Evolutionary conservation across 192 early-diverging fungal species (phyloP).

Genomic region (Entomortierella parvispora): DNA sequence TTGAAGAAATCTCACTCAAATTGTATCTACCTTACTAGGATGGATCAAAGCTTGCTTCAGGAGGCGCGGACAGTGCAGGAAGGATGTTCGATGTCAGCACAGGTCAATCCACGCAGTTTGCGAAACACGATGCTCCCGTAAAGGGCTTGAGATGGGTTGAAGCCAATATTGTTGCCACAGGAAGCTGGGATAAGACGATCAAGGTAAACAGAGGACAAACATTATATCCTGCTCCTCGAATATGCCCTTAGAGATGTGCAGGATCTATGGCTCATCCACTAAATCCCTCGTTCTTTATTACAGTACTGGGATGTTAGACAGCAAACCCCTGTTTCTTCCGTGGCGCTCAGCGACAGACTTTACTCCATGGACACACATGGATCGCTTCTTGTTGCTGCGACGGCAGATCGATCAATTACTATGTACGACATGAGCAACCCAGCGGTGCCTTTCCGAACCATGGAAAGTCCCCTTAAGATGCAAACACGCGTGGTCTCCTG

Average conservation of each 20-base stretch:
- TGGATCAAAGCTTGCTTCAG: constrained; percentile 89
- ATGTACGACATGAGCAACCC: constrained; percentile 88
- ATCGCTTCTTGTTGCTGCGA: constrained; percentile 87
- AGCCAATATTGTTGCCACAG: constrained; percentile 83
- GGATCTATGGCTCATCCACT: neutral
- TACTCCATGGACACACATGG: constrained; percentile 89
- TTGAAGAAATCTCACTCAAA: neutral
- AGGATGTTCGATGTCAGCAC: constrained; percentile 86
- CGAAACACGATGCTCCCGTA: constrained; percentile 92
- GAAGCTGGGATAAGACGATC: constrained; percentile 95
- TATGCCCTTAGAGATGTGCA: neutral
- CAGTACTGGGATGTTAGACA: constrained; percentile 95
- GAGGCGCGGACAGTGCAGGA: constrained; percentile 91
- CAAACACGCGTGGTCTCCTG: constrained; percentile 88
- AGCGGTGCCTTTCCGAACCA: constrained; percentile 72
- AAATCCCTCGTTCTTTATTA: neutral
- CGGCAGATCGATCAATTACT: constrained; percentile 86
- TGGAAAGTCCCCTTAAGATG: constrained; percentile 80
- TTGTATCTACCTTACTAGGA: constrained; percentile 65
- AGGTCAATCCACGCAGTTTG: constrained; percentile 86
- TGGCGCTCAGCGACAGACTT: constrained; percentile 84
- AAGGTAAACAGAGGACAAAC: constrained; percentile 49
- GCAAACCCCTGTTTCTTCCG: constrained; percentile 75
- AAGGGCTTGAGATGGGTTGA: constrained; percentile 78
- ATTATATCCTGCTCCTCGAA: neutral